phyloP scores from a whole-genome alignment of 148 eudicot species.

The Fagopyrum tataricum region DNA sequence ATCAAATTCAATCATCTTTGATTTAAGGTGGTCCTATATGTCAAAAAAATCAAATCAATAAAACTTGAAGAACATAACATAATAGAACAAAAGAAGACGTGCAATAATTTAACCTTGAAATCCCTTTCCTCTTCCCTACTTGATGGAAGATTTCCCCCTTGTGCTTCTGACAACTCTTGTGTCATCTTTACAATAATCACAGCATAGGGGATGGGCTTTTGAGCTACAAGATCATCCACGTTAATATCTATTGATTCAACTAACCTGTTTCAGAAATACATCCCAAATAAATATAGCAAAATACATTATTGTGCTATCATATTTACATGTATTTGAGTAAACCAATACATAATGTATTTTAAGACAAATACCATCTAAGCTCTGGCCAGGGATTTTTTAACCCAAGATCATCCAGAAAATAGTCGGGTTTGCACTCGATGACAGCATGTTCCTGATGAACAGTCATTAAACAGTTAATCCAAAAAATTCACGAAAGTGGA shows the following conservation, averaged over 20 bases:
- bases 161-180: slow-evolving; percentile 83
- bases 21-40: slow-evolving; percentile 65
- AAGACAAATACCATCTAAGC: slow-evolving; percentile 48
- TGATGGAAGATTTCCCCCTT: slow-evolving; percentile 67
- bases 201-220: slow-evolving; percentile 92
- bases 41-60: slow-evolving; percentile 19
- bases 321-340: background rate
- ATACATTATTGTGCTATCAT: background rate
- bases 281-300: background rate
- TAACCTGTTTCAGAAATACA: slow-evolving; percentile 41
- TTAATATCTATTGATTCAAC: slow-evolving; percentile 75
- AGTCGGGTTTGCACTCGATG: slow-evolving; percentile 94
- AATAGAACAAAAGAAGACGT: background rate
- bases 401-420: slow-evolving; percentile 92
- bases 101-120: slow-evolving; percentile 90
- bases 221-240: slow-evolving; percentile 71
- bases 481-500: background rate
- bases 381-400: slow-evolving; percentile 92
- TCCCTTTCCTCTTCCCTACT: slow-evolving; percentile 85
- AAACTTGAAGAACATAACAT: background rate
- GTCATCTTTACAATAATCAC: slow-evolving; percentile 82
- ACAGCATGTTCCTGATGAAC: slow-evolving; percentile 72
- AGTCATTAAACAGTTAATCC: background rate
- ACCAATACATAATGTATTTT: background rate
- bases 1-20: slow-evolving; percentile 62